Base-by-base conservation (phyloP, 2,329 filamentous ascomycete genomes). In the Phialophora tarda region DNA sequence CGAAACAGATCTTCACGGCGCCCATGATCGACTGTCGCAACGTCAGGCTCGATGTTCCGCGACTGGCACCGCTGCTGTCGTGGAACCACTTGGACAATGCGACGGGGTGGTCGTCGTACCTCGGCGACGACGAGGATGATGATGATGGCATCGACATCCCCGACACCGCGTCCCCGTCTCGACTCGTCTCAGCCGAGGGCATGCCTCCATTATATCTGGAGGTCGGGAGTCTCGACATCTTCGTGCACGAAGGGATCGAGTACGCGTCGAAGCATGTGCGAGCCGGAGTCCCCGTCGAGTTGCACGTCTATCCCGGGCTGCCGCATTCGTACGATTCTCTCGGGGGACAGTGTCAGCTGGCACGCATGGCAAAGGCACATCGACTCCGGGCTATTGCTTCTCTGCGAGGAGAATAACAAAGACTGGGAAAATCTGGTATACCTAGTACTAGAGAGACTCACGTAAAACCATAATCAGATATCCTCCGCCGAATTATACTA, bases 21-120 rank as follows among this genome's bases (percentile, higher is more conserved):
- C 81, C 80, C 3, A 84, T 84, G 82, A 73, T 84, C 12, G 81
- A 84, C 69, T 79, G 83, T 55, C 77, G 75, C 50, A 73, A 75
- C n/a, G 73, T 66, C n/a, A 66, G 66, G 7, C 76, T 76, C 4
- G 73, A 74, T n/a, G 67, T 68, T 14, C 38, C 38, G 38, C 75
- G 78, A 14, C 75, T 78, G 56, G 74, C 75, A 26, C 71, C 71
- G 3, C 74, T 77, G 32, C 73, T 75, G 0, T 74, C 74, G 21
- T 83, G 81, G 79, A 73, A 71, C 1, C 70, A 71, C 4, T 75
- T 74, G 48, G 76, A 78, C 61, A 82, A 82, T 69, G 68, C 74
- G 48, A 80, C 77, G 3, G 81, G 76, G 4, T 84, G 82, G 81
- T 71, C 71, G 2, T 77, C 77, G 4, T 75, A 80, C 17, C 75